Base-by-base conservation (phyloP, 495 filamentous ascomycete genomes). In the Tuber melanosporum region DNA sequence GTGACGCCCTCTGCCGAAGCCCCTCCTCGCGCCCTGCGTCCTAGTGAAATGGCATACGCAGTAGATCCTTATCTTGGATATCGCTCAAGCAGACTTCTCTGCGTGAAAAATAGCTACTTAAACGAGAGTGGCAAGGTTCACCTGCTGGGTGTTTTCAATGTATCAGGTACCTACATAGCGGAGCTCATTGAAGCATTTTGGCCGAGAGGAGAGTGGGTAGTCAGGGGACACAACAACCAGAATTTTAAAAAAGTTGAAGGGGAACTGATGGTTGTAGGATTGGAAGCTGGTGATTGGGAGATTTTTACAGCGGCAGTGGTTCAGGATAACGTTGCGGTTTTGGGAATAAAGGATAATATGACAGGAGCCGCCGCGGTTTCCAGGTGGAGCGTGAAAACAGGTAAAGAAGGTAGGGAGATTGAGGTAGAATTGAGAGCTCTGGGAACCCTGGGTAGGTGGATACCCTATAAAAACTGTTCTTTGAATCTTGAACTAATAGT, bases 251-350 rank as follows among this genome's bases (percentile, higher is more conserved):
- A 74, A 9, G 47, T 47, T 1, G 36, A 66, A 43, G 46, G 70
- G 15, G 77, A 79, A 43, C 45, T 79, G 20, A 41, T 79, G n/a
- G 69, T 72, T 36, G 77, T 75, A 10, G 77, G 52, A 14, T 42
- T 79, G 14, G 77, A 79, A 41, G 73, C 78, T 4, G 52, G 78
- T 26, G 39, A 52, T 52, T 79, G 78, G 78, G 77, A 79, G 44
- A 45, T 79, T 26, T 79, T 79, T 71, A 79, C 78, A 14, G 78
- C 73, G 20, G 45, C 32, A 15, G 70, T 72, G 5, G 77, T 79
- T 49, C n/a, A 79, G 32, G 52, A 5, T 36, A 74, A 71, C 19
- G 42, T 79, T 14, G 78, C 78, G 20, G 43, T 77, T 36, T 26
- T 79, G 20, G 78, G 78, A 4, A 26, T 79, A 14, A 70, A 57